These are phyloP conservation scores for Capsicum baccatum DNA, from an alignment of 257 asterid genomes.

Conservation along the genomic window DNA sequence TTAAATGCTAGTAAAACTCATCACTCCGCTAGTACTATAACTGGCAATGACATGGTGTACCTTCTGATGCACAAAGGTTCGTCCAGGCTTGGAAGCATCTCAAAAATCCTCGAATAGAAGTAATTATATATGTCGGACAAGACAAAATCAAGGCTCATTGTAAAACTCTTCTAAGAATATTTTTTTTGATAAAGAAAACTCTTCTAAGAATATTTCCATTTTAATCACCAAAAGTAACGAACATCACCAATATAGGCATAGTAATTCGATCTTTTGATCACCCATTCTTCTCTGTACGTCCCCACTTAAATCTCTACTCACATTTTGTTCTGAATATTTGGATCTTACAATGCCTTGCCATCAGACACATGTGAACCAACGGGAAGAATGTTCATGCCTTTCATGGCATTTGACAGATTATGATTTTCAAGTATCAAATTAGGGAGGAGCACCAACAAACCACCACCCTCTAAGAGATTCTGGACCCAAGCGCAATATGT, in stretches of 20 bases:
- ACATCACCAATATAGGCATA: too few relatives aligned
- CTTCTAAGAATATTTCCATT: too few relatives aligned
- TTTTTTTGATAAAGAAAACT: not conserved
- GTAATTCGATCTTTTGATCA: too few relatives aligned
- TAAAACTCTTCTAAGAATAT: not conserved
- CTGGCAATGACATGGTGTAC: not conserved
- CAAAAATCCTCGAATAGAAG: not conserved
- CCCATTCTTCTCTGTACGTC: not conserved
- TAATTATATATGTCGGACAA: not conserved
- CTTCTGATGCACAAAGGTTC: not conserved
- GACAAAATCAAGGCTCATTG: not conserved
- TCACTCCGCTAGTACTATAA: not conserved
- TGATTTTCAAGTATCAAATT: not conserved
- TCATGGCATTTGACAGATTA: not conserved
- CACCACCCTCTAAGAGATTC: not conserved
- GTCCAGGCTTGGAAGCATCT: not conserved
- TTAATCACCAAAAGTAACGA: too few relatives aligned
- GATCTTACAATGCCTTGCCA: not conserved
- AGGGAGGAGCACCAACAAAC: conserved; percentile 1
- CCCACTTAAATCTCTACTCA: not conserved
- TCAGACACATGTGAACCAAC: conserved; percentile 23
- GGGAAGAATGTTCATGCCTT: conserved; percentile 23
- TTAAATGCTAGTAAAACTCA: not conserved
- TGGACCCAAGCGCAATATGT: not conserved
- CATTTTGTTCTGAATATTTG: too few relatives aligned